phyloP scores from a whole-genome alignment of 768 basidiomycete species.

The Hemileccinum impolitum region DNA sequence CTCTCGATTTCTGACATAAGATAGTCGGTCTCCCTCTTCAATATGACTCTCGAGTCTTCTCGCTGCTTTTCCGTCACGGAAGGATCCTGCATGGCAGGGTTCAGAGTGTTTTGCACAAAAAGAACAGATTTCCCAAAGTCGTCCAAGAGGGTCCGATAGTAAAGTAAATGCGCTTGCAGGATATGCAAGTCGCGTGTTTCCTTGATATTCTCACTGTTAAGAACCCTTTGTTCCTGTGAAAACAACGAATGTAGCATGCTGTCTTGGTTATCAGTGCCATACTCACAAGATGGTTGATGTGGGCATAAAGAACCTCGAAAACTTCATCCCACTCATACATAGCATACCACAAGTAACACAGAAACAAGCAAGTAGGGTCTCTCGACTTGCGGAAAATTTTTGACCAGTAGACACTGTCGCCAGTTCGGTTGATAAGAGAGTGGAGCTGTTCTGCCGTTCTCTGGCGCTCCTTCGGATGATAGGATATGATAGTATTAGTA shows the following conservation, averaged over 20 bases:
- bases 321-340: conserved; percentile 63
- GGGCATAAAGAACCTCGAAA: conserved; percentile 47
- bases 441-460: conserved; percentile 26
- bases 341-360: conserved; percentile 56
- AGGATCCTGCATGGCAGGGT: conserved; percentile 42
- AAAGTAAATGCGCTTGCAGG: conserved; percentile 55
- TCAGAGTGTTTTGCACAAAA: conserved; percentile 46
- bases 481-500: conserved; percentile 27
- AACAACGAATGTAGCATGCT: background rate
- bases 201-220: conserved; percentile 37
- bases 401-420: conserved; percentile 32
- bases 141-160: conserved; percentile 50
- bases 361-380: conserved; percentile 55
- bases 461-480: conserved; percentile 23
- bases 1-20: conserved; percentile 49
- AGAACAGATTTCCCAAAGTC: conserved; percentile 51
- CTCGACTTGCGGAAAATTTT: conserved; percentile 25
- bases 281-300: conserved; percentile 50
- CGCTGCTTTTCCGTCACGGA: conserved; percentile 14
- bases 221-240: conserved; percentile 44
- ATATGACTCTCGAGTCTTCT: conserved; percentile 26
- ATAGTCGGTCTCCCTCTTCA: conserved; percentile 47
- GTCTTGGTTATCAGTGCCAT: background rate
- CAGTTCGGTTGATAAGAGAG: conserved; percentile 28
- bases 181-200: conserved; percentile 54